Conservation (phyloP, 2,329 filamentous ascomycete species). For the Diaporthe capsici region DNA sequence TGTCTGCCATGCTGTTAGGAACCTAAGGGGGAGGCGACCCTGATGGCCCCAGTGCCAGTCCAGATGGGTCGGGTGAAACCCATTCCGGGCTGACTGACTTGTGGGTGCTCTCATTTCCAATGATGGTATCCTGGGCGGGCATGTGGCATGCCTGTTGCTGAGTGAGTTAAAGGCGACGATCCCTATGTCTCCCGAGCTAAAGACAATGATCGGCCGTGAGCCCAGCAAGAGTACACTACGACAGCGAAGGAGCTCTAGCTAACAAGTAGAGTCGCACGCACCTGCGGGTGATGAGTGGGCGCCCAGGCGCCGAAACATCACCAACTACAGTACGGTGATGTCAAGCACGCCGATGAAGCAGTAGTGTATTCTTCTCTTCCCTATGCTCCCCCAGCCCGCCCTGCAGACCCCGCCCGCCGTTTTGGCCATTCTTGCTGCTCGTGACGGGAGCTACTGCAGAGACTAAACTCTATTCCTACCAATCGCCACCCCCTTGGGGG, state of each 20-base stretch:
- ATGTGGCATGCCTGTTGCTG: slow-evolving; percentile 26
- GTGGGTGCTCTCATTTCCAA: not conserved
- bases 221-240: no score
- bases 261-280: not conserved
- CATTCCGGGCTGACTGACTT: slow-evolving; percentile 18
- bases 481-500: slow-evolving; percentile 12
- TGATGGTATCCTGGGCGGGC: slow-evolving; percentile 4
- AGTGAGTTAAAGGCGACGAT: slow-evolving; percentile 13
- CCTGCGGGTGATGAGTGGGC: slow-evolving; percentile 8
- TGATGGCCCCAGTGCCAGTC: not conserved
- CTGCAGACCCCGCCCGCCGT: not conserved
- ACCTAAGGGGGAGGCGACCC: not conserved
- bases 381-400: not conserved
- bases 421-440: slow-evolving; percentile 19
- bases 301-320: not conserved
- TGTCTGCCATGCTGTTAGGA: not conserved
- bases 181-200: slow-evolving; percentile 13
- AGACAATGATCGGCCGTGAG: slow-evolving; percentile 4
- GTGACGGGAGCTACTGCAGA: slow-evolving; percentile 31
- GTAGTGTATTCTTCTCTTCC: not conserved
- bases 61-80: slow-evolving; percentile 1
- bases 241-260: no score
- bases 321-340: not conserved
- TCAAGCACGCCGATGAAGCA: not conserved
- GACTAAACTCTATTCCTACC: slow-evolving; percentile 28